These are phyloP conservation scores for Coniochaeta pulveracea DNA, from an alignment of 2,329 filamentous ascomycete species.

Conservation along the genomic window DNA sequence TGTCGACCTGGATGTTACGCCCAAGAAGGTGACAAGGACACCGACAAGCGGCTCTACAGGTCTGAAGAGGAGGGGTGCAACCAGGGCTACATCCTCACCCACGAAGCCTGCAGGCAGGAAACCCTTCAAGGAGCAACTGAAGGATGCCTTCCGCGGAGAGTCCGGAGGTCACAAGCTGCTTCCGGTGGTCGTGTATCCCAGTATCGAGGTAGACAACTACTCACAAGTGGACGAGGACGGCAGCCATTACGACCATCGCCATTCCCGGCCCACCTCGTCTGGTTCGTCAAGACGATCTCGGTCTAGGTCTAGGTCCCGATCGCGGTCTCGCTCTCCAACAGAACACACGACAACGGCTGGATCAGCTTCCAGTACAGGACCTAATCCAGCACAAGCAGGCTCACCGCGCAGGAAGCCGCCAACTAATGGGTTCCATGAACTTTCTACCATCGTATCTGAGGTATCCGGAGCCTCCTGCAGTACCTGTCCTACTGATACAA, in stretches of 20 bases:
- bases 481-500: conserved; percentile 34
- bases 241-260: conserved; percentile 12
- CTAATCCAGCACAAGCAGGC: conserved; percentile 10
- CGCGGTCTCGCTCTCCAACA: too few species aligned
- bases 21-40: conserved; percentile 18
- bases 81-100: conserved; percentile 35
- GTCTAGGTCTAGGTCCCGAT: too few species aligned
- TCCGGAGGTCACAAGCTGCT: conserved; percentile 33
- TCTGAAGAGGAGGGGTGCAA: conserved; percentile 45
- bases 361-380: conserved; percentile 14
- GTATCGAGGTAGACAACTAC: conserved; percentile 19
- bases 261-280: conserved; percentile 18
- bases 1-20: conserved; percentile 14
- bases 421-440: conserved; percentile 40
- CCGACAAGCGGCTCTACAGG: conserved; percentile 22
- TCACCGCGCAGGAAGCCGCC: conserved; percentile 21
- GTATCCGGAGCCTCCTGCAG: conserved; percentile 39
- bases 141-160: conserved; percentile 52
- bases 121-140: conserved; percentile 45
- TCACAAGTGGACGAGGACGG: conserved; percentile 14
- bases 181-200: conserved; percentile 35
- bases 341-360: conserved; percentile 20
- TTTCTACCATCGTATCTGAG: conserved; percentile 47
- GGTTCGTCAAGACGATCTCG: conserved; percentile 19
- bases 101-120: conserved; percentile 33